phyloP scores from a whole-genome alignment of 805 yeast genomes.

The Candida parachauliodes region DNA sequence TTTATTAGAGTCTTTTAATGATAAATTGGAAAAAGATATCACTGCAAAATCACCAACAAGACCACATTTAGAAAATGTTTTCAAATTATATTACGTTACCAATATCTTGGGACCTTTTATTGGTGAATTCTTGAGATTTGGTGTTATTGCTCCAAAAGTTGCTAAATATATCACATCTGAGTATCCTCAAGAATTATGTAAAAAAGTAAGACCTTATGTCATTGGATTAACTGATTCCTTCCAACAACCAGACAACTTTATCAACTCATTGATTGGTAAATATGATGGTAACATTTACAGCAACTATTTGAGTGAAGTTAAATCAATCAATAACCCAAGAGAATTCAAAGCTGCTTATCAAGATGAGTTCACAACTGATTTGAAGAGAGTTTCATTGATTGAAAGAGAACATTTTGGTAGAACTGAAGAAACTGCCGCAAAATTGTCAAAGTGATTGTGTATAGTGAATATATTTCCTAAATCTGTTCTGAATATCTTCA shows the following conservation, averaged over 20 bases:
- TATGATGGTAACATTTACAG: slow-evolving; percentile 81
- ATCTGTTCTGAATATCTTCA: too few species aligned
- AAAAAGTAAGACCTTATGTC: slow-evolving; percentile 53
- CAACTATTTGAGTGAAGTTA: slow-evolving; percentile 62
- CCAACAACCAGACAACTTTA: slow-evolving; percentile 72
- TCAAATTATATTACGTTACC: slow-evolving; percentile 54
- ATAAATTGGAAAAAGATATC: slow-evolving; percentile 32
- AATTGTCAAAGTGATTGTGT: slow-evolving; percentile 8
- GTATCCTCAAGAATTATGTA: slow-evolving; percentile 26
- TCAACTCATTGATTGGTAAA: slow-evolving; percentile 79
- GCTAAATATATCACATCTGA: slow-evolving; percentile 10
- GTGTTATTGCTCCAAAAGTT: slow-evolving; percentile 46
- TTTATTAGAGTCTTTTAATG: slow-evolving; percentile 38
- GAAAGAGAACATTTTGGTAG: slow-evolving; percentile 33
- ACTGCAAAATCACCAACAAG: slow-evolving; percentile 35
- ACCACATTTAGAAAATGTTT: slow-evolving; percentile 49
- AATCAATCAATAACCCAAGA: slow-evolving; percentile 46
- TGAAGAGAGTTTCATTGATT: slow-evolving; percentile 29
- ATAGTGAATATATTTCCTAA: too few species aligned
- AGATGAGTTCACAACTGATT: slow-evolving; percentile 29
- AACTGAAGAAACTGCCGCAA: slow-evolving; percentile 9
- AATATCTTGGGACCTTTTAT: slow-evolving; percentile 65
- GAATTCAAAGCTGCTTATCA: slow-evolving; percentile 61
- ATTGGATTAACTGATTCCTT: slow-evolving; percentile 82
- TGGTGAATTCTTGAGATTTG: slow-evolving; percentile 66